phyloP scores from a whole-genome alignment of 2,329 filamentous ascomycete species.

The Penicillium sumatraense region DNA sequence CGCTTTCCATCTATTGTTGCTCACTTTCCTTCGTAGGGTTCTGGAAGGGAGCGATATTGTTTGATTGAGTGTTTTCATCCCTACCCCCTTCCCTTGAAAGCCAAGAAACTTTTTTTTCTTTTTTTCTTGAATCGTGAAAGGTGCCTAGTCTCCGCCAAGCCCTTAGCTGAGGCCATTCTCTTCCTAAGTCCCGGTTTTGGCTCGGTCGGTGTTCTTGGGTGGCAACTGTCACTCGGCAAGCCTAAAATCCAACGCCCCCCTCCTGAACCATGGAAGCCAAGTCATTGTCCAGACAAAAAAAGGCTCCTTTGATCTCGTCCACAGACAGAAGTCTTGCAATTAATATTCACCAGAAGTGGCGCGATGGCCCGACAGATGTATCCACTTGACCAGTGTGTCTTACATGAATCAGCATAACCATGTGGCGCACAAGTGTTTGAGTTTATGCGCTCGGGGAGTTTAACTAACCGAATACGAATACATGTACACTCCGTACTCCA shows the following conservation, averaged over 20 bases:
- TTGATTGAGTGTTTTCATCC: background rate
- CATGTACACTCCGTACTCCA: no score
- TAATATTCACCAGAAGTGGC: slow-evolving; percentile 12
- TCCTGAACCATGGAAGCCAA: slow-evolving; percentile 19
- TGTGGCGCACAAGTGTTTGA: slow-evolving; percentile 26
- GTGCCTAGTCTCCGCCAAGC: slow-evolving; percentile 20
- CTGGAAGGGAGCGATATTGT: background rate
- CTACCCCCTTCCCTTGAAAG: background rate
- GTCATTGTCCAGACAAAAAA: background rate
- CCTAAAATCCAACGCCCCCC: slow-evolving; percentile 20
- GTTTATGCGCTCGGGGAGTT: slow-evolving; percentile 24
- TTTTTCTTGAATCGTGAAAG: slow-evolving; percentile 8
- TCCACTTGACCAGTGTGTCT: slow-evolving; percentile 8
- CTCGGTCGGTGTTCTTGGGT: background rate
- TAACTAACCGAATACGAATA: slow-evolving; percentile 24
- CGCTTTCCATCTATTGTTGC: background rate
- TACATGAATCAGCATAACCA: slow-evolving; percentile 26
- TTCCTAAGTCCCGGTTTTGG: background rate
- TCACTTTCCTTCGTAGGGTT: background rate
- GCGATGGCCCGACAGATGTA: slow-evolving; percentile 12
- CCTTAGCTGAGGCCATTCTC: slow-evolving; percentile 5
- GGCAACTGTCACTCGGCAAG: slow-evolving; percentile 28
- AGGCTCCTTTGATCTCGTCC: slow-evolving; percentile 4
- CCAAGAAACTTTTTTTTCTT: slow-evolving; percentile 15
- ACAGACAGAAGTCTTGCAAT: slow-evolving; percentile 12